Evolutionary conservation across 768 basidiomycete species (phyloP).

Genomic region (Boletus edulis): DNA sequence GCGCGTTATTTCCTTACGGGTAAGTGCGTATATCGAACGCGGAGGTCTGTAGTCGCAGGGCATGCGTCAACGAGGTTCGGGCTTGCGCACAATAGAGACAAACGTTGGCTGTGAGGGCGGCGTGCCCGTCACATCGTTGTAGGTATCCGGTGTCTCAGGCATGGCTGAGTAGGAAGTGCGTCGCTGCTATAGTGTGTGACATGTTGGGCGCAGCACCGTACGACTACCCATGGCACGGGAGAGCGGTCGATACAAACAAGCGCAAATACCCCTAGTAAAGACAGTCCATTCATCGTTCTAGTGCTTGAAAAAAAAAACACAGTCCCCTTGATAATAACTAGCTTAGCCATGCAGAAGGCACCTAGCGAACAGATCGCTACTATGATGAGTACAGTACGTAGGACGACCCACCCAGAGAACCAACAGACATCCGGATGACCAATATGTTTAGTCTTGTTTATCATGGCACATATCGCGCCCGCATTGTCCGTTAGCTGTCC

Average conservation of each 20-base stretch:
- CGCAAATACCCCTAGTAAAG: slow-evolving; percentile 23
- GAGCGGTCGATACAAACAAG: slow-evolving; percentile 24
- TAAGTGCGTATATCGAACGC: slow-evolving; percentile 83
- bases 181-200: slow-evolving; percentile 7
- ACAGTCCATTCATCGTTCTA: no score
- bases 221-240: background rate
- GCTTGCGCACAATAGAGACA: slow-evolving; percentile 17
- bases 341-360: no score
- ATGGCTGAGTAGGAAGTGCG: slow-evolving; percentile 26
- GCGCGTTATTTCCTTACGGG: slow-evolving; percentile 76
- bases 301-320: no score
- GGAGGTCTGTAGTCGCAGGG: slow-evolving; percentile 49
- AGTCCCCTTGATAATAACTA: no score
- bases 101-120: slow-evolving; percentile 28
- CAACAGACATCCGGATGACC: background rate
- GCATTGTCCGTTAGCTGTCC: background rate
- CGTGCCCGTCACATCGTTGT: slow-evolving; percentile 36
- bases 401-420: no score
- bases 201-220: slow-evolving; percentile 1
- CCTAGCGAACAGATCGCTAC: no score
- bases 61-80: slow-evolving; percentile 12
- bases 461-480: background rate
- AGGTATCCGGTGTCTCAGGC: slow-evolving; percentile 31
- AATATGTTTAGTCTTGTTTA: background rate
- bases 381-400: no score